These are phyloP conservation scores for Fusarium clavum DNA, from an alignment of 2,329 filamentous ascomycete species.

Conservation along the genomic window DNA sequence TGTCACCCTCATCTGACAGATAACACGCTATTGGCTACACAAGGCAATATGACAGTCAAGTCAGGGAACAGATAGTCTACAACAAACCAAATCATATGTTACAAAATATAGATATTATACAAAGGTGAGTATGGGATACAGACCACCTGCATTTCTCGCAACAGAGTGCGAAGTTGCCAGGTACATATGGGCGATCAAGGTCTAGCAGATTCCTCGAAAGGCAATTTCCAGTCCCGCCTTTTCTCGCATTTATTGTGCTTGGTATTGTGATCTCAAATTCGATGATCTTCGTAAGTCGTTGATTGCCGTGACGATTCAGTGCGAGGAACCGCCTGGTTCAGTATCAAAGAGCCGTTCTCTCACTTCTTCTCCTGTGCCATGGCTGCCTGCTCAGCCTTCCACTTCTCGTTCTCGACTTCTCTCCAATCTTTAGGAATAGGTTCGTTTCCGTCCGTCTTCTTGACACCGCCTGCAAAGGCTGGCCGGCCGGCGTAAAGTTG, in stretches of 20 bases:
- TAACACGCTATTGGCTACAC: neutral
- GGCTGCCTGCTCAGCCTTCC: constrained; percentile 52
- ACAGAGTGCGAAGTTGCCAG: neutral
- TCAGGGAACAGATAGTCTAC: neutral
- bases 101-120: neutral
- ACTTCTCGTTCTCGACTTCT: constrained; percentile 73
- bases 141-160: neutral
- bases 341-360: constrained; percentile 1
- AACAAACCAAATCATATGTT: neutral
- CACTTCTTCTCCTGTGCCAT: constrained; percentile 44
- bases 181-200: neutral
- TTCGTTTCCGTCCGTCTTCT: constrained; percentile 76
- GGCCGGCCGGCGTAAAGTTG: constrained; percentile 84
- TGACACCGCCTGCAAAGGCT: constrained; percentile 73
- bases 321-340: neutral
- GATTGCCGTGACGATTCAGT: neutral
- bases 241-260: neutral
- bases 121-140: neutral
- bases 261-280: neutral
- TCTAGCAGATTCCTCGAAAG: neutral
- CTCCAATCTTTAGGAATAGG: constrained; percentile 70
- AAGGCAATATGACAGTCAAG: neutral
- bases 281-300: constrained; percentile 1
- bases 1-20: neutral
- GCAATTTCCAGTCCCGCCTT: neutral